Evolutionary conservation across 352 stramenopile species (phyloP).

Genomic region (Phytophthora quininea): DNA sequence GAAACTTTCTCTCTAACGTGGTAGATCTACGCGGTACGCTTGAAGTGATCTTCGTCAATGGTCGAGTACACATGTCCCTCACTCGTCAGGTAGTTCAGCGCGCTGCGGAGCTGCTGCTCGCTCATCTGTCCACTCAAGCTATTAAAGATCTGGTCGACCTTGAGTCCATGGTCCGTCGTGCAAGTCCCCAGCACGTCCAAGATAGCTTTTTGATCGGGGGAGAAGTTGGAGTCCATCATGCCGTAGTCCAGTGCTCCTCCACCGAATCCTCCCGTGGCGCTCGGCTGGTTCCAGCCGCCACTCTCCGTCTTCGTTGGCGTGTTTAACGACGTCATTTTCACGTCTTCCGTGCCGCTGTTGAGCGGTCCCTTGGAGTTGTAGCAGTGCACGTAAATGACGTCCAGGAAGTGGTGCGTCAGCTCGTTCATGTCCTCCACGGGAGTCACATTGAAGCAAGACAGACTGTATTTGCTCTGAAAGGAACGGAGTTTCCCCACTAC

Average conservation of each 20-base stretch:
- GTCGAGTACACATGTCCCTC: conserved; percentile 92
- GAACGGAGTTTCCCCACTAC: conserved; percentile 92
- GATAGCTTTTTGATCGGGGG: conserved; percentile 79
- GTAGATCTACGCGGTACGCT: conserved; percentile 70
- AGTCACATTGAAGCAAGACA: conserved; percentile 89
- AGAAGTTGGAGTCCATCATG: conserved; percentile 79
- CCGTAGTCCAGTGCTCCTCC: conserved; percentile 58
- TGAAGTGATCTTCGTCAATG: conserved; percentile 92
- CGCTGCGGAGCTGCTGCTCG: conserved; percentile 66
- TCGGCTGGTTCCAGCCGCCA: conserved; percentile 32
- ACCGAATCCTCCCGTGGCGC: conserved; percentile 24
- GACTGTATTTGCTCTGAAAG: conserved; percentile 89
- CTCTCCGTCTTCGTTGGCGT: conserved; percentile 43
- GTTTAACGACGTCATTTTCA: conserved; percentile 38
- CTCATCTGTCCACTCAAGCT: conserved; percentile 68
- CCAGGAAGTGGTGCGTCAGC: conserved; percentile 96
- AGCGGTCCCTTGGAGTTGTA: conserved; percentile 76
- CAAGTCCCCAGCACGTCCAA: conserved; percentile 75
- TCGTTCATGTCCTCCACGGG: conserved; percentile 92
- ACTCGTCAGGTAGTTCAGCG: conserved; percentile 83
- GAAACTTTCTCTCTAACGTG: background rate
- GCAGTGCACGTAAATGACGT: conserved; percentile 93
- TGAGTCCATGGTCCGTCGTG: conserved; percentile 75
- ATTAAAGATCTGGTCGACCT: conserved; percentile 82
- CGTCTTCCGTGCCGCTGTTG: conserved; percentile 32